phyloP scores from a whole-genome alignment of 371 early-diverging fungal genomes.

The Edhazardia aedis region DNA sequence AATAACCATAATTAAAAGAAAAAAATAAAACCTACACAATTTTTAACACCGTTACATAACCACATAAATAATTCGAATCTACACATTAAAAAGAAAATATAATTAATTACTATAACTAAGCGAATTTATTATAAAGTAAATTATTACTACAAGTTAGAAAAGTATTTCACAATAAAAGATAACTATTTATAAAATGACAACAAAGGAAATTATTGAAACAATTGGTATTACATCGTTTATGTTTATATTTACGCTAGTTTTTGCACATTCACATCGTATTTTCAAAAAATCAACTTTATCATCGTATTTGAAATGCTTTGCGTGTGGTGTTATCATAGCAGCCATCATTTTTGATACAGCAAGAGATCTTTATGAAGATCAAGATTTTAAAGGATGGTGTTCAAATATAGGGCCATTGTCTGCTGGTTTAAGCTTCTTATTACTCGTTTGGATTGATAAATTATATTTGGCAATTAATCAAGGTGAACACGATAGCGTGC shows the following conservation, averaged over 20 bases:
- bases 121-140: too few relatives aligned
- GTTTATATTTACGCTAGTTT: slow-evolving; percentile 25
- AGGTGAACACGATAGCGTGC: background rate
- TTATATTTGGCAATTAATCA: slow-evolving; percentile 17
- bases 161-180: too few relatives aligned
- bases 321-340: slow-evolving; percentile 32
- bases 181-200: too few relatives aligned
- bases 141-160: too few relatives aligned
- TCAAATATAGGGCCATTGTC: slow-evolving; percentile 7
- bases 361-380: slow-evolving; percentile 20
- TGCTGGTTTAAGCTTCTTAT: slow-evolving; percentile 24
- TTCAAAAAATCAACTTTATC: slow-evolving; percentile 13
- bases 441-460: slow-evolving; percentile 30
- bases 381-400: too few relatives aligned
- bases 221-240: slow-evolving; percentile 1
- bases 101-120: too few relatives aligned
- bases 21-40: too few relatives aligned
- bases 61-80: too few relatives aligned
- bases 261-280: slow-evolving; percentile 18
- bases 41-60: too few relatives aligned
- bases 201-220: too few relatives aligned
- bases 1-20: too few relatives aligned
- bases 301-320: slow-evolving; percentile 29
- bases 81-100: too few relatives aligned
- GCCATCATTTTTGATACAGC: slow-evolving; percentile 33